phyloP scores from a whole-genome alignment of 208 protist genomes.

The Trypanosoma brucei region DNA sequence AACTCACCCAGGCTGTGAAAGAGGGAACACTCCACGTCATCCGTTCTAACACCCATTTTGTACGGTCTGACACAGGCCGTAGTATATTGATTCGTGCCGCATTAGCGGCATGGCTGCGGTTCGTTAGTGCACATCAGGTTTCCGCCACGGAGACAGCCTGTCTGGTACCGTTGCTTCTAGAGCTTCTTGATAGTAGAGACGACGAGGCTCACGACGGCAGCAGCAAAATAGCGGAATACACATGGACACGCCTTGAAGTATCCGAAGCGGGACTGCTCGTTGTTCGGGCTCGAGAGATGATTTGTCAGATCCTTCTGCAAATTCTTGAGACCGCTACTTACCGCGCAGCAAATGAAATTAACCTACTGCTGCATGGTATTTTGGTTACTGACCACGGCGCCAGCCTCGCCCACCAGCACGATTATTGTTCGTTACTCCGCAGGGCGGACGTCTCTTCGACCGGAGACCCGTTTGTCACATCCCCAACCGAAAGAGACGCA shows the following conservation, averaged over 20 bases:
- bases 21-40: slow-evolving; percentile 35
- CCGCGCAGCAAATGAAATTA: slow-evolving; percentile 53
- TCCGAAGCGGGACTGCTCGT: slow-evolving; percentile 46
- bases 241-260: slow-evolving; percentile 28
- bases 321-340: slow-evolving; percentile 38
- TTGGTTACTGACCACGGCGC: slow-evolving; percentile 23
- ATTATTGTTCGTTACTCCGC: slow-evolving; percentile 1
- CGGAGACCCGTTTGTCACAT: neutral
- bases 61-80: slow-evolving; percentile 39
- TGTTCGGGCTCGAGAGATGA: slow-evolving; percentile 56
- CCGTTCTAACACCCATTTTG: slow-evolving; percentile 61
- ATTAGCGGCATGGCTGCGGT: slow-evolving; percentile 40
- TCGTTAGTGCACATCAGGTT: slow-evolving; percentile 54
- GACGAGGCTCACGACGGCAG: slow-evolving; percentile 31
- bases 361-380: slow-evolving; percentile 41
- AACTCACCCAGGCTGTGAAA: slow-evolving; percentile 48
- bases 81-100: slow-evolving; percentile 44
- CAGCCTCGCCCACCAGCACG: neutral
- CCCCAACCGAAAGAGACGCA: slow-evolving; percentile 5
- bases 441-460: neutral
- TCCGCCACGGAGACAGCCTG: slow-evolving; percentile 32
- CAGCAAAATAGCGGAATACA: slow-evolving; percentile 10
- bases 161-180: slow-evolving; percentile 49
- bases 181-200: slow-evolving; percentile 45
- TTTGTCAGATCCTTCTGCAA: slow-evolving; percentile 46